Conservation (phyloP, 1,139 yeast genomes). For the Barnettozyma hawaiiensis region DNA sequence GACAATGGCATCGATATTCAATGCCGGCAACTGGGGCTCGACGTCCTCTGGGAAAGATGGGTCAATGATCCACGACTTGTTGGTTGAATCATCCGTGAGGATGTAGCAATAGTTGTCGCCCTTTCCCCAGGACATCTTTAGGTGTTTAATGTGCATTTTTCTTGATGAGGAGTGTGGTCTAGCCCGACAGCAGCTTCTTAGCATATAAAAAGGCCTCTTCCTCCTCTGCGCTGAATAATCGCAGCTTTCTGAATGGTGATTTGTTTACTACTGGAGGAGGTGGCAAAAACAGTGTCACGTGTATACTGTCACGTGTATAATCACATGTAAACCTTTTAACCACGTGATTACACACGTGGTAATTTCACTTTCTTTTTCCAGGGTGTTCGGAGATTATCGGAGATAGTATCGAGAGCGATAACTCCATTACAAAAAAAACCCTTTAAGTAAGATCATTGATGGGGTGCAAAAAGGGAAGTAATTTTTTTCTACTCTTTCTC, state of each 20-base stretch:
- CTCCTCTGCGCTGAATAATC: neutral
- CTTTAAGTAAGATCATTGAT: no score
- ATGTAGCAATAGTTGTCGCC: conserved; percentile 91
- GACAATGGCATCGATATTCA: conserved; percentile 57
- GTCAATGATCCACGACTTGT: conserved; percentile 77
- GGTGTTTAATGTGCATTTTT: conserved; percentile 71
- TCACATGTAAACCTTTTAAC: neutral
- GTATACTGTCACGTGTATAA: neutral
- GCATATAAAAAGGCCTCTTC: neutral
- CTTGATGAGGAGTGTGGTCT: conserved; percentile 27
- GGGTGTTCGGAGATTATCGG: neutral
- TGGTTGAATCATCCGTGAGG: conserved; percentile 60
- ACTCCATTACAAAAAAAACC: no score
- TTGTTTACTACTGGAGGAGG: no score
- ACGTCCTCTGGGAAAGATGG: conserved; percentile 78
- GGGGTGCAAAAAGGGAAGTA: neutral
- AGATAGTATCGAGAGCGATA: neutral
- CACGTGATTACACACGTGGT: no score
- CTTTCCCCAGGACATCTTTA: conserved; percentile 93
- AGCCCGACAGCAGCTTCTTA: neutral
- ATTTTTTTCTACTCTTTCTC: neutral
- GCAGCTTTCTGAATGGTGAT: neutral
- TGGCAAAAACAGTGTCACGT: no score
- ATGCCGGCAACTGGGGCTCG: conserved; percentile 25
- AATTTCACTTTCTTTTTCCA: neutral